Base-by-base conservation (phyloP, 305 asterid genomes). In the Plantago lanceolata region DNA sequence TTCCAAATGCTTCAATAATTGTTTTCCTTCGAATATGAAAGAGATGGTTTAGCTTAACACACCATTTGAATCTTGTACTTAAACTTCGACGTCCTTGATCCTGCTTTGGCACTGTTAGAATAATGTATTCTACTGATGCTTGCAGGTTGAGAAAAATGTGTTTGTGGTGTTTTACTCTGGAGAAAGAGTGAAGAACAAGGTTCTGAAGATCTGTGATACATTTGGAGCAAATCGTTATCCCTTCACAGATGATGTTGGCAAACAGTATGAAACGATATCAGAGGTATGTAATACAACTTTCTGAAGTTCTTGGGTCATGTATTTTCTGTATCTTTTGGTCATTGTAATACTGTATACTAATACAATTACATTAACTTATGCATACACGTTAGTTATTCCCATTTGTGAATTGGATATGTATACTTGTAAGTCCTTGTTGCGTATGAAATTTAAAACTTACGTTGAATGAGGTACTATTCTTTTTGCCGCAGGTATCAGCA, bases 221-320 rank as follows among this genome's bases (percentile, higher is more conserved):
- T 82, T 80, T 76, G 88, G 91, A 76, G 91, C 88, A 65, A 82
- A 80, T 69, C 82, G 82, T 5, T 84, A 84, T 66, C 88, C 91
- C 50, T 82, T 78, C 62, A 74, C 83, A 28, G 84, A 84, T 55
- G 88, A 79, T 73, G 48, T 69, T 43, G 70, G 77, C 74, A 76
- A 75, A 72, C 88, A 82, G 70, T 74, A 74, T 81, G 77, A 76
- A 78, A 71, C 75, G 74, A 76, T 84, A 67, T 72, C 73, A 6
- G 84, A 84, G 86, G 88, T 84, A 79, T 37, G 68, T 37, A 62
- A 9, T 20, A 44, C 19, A 37, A 49, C n/a, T 57, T 56, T 11
- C 33, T 49, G 35, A 45, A 12, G 59, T 54, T 69, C 29, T 18
- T 48, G 33, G 71, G 40, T 55, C 19, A 59, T 8, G 29, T 50